Evolutionary conservation across 2,329 filamentous ascomycete species (phyloP), one percentile per base, ranked within the genome.

Genomic region (Pseudofabraea citricarpa): DNA sequence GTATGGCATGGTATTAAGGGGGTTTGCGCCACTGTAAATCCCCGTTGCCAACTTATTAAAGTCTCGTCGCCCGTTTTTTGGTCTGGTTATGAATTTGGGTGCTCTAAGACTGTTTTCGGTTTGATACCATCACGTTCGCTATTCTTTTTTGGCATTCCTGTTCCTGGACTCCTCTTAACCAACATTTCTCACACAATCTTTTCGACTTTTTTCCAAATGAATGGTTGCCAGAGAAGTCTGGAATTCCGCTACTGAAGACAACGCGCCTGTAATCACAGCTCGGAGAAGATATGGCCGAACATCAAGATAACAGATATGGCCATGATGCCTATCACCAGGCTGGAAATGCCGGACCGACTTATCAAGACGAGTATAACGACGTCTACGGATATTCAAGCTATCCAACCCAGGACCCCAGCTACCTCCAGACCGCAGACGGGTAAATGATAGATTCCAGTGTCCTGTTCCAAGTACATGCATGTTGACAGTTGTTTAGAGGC

Each of bases 381-480:
- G 76, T 72, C 47, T 88, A 90, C 66, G 55, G 51, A n/a, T 83
- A 85, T 64, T 81, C 83, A n/a, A 13, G 13, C 13, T 37, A 20
- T 12, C 21, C 19, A 22, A 10, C 35, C 10, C 35, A 20, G 50
- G 75, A 82, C 27, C 10, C n/a, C n/a, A 44, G 55, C 57, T 27
- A 71, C 56, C 50, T 66, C 57, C 53, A 68, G 66, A 41, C 65
- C 49, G 79, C 74, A 50, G 90, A 96, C 62, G 90, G 90, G 37
- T 97, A 96, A 64, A 97, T 59, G 93, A 97, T 58, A 89, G 95
- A 73, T 85, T 86, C 87, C 94, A 70, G 66, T 86, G 75, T 51
- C 29, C n/a, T n/a, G 22, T 2, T 4, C 15, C 20, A 15, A 9
- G 22, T 16, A 16, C 18, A 31, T 6, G 19, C 3, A n/a, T 16